A percentile compares a stretch with the other conserved stretches of the same genome.
These are phyloP conservation scores for Blastobotrys illinoisensis DNA, from an alignment of 1,139 yeast genomes.

Conservation along the genomic window DNA sequence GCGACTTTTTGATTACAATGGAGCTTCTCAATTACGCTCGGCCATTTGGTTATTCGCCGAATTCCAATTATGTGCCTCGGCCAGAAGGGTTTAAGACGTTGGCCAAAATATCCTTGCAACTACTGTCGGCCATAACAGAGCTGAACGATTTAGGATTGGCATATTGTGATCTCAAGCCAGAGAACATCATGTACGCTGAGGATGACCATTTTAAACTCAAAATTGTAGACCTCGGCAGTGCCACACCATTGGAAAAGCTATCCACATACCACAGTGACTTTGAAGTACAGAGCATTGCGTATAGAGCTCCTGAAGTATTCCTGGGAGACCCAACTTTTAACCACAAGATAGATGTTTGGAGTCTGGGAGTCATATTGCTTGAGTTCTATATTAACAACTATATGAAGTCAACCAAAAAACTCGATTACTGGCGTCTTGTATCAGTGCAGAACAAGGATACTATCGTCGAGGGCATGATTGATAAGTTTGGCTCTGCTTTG, in stretches of 20 bases:
- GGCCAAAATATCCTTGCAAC: conserved; percentile 24
- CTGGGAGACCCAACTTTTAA: conserved; percentile 24
- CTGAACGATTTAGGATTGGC: conserved; percentile 49
- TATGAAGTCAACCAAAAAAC: conserved; percentile 9
- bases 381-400: conserved; percentile 21
- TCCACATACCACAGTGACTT: conserved; percentile 21
- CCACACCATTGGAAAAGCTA: conserved; percentile 15
- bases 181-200: conserved; percentile 49
- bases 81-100: conserved; percentile 12
- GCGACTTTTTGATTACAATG: conserved; percentile 15
- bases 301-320: conserved; percentile 28
- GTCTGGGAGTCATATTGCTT: conserved; percentile 24
- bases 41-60: conserved; percentile 9
- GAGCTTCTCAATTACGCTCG: conserved; percentile 19
- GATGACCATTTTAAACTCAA: conserved; percentile 18
- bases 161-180: conserved; percentile 84
- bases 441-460: background rate
- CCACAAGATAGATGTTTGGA: conserved; percentile 25
- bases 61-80: background rate
- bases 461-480: conserved; percentile 14
- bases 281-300: conserved; percentile 24
- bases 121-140: conserved; percentile 21
- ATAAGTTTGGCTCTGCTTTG: conserved; percentile 22
- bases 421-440: background rate
- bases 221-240: conserved; percentile 26